These are phyloP conservation scores for Adansonia gregorii DNA, from an alignment of 441 rosid genomes.

Conservation along the genomic window DNA sequence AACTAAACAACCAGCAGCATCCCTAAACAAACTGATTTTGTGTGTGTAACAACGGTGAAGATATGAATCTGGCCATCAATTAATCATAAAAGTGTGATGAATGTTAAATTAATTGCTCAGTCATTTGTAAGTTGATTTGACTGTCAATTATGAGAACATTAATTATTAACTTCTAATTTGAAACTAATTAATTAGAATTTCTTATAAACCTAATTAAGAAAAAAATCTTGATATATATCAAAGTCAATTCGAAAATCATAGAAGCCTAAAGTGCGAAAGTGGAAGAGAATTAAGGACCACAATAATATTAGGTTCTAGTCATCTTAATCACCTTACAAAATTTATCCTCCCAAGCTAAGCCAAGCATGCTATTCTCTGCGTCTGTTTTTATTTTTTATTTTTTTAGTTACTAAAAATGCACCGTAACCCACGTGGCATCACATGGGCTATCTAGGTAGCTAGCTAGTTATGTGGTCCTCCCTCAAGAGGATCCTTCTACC, in stretches of 20 bases:
- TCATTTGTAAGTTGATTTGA: background rate
- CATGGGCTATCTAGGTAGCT: background rate
- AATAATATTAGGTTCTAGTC: background rate
- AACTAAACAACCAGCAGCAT: too few species aligned
- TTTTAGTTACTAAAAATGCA: background rate
- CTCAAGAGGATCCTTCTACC: background rate
- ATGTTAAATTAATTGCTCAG: background rate
- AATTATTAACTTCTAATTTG: background rate
- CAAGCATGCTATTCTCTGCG: background rate
- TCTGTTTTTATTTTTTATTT: background rate
- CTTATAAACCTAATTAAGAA: too few species aligned
- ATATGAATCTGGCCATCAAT: background rate
- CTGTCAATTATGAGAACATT: background rate
- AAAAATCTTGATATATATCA: background rate
- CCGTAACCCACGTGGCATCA: background rate
- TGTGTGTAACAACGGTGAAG: background rate
- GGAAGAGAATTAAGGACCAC: constrained; percentile 11
- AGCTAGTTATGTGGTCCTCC: background rate
- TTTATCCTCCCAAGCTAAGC: background rate
- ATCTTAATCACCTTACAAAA: background rate
- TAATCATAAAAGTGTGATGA: background rate
- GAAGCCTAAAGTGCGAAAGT: background rate
- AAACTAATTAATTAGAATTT: background rate
- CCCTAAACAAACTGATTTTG: background rate
- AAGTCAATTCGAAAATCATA: constrained; percentile 15